phyloP scores from a whole-genome alignment of 2,329 filamentous ascomycete genomes.

The Aureobasidium musti region DNA sequence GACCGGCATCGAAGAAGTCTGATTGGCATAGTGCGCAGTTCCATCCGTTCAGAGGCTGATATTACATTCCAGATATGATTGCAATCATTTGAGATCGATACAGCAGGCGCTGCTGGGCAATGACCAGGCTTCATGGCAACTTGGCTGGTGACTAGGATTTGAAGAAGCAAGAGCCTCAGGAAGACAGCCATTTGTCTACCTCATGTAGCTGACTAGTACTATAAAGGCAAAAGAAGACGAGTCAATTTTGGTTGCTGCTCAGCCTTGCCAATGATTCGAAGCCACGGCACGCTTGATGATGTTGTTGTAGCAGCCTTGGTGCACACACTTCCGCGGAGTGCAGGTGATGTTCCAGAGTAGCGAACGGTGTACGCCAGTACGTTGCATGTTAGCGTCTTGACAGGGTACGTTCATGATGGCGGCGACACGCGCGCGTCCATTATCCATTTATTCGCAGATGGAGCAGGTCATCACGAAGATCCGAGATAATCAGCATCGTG shows the following conservation, averaged over 20 bases:
- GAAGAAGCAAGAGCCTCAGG: neutral
- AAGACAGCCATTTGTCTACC: neutral
- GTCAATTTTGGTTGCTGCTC: neutral
- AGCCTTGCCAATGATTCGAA: neutral
- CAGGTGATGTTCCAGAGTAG: neutral
- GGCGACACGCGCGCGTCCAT: neutral
- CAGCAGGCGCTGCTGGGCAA: neutral
- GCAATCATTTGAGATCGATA: neutral
- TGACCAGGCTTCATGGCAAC: neutral
- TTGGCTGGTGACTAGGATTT: neutral
- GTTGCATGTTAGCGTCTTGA: neutral
- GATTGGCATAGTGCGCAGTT: neutral
- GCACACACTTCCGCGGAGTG: neutral
- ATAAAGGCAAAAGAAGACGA: neutral
- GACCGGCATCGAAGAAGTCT: neutral
- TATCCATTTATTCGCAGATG: neutral
- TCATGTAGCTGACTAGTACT: neutral
- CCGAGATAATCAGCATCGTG: neutral
- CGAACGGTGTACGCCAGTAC: neutral
- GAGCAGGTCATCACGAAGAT: neutral
- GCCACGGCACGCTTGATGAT: neutral
- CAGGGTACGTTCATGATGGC: neutral
- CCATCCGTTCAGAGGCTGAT: neutral
- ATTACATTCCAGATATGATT: neutral
- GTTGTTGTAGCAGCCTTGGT: neutral